Base-by-base conservation (phyloP, 2,329 filamentous ascomycete species). In the Pseudogymnoascus sp. region DNA sequence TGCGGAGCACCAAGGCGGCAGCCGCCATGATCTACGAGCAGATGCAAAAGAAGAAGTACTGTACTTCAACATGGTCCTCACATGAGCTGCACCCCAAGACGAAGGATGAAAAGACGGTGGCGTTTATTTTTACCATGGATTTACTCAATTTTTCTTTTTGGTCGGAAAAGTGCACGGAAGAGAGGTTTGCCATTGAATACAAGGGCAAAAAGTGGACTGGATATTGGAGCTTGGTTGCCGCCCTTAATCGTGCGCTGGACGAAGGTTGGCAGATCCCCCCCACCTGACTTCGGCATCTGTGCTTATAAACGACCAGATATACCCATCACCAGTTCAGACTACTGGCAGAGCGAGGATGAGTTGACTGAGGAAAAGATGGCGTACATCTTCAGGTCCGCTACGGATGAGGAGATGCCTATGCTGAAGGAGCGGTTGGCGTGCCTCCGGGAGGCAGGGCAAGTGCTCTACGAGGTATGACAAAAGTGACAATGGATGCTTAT, bases 91-190 rank as follows among this genome's bases (percentile, higher is more conserved):
- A 99, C 70, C 94, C 94, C 1, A 89, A 92, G 73, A 70, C 83
- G 42, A 91, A 91, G 71, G 87, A 95, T 71, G 89, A 91, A 70
- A 81, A 76, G 59, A 92, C 91, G 0, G 85, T 96, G 21, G 88
- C 90, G 66, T 97, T 99, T 73, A 93, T 99, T 69, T 97, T 99
- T 73, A 91, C 90, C 17, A 96, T 99, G 91, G 94, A 99, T 73
- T 75, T 99, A 29, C 78, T 99, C 59, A 99, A 99, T 73, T 99
- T 97, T 72, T 95, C 88, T 21, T 99, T 99, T 74, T 99, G 94
- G 94, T 95, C 91, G 12, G 87, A 90, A 60, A 68, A 66, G 15
- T 76, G 80, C 63, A 70, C 74, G 2, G 86, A 89, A 9, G 86
- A 93, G 69, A 82, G 91, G 9, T 99, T 93, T 74, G 83, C 89